A percentile compares a stretch with the other conserved stretches of the same genome.
Conservation (phyloP, 164 flowering plant genomes). For the Aristolochia californica region DNA sequence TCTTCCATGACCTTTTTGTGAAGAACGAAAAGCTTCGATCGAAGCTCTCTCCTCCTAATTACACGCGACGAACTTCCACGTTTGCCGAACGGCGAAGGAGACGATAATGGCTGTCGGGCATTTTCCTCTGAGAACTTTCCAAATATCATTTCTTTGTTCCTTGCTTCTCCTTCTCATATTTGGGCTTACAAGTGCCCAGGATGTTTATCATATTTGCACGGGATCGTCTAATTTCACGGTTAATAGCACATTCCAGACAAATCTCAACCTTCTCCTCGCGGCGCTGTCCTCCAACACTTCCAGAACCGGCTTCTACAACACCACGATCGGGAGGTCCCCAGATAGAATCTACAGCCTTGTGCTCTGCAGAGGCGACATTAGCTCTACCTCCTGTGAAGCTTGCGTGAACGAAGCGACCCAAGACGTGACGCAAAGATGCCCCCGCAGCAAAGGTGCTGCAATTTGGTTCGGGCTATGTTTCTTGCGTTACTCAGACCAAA, state of each 20-base stretch:
- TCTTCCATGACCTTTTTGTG: too few species aligned
- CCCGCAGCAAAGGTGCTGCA: background rate
- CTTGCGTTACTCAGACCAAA: constrained; percentile 4
- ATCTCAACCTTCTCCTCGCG: constrained; percentile 3
- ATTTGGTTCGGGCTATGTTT: constrained; percentile 9
- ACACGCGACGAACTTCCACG: too few species aligned
- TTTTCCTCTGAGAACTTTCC: too few species aligned
- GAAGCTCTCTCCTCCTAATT: too few species aligned
- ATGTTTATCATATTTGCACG: background rate
- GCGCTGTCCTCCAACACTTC: constrained; percentile 5
- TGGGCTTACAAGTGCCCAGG: too few species aligned
- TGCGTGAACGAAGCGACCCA: constrained; percentile 1
- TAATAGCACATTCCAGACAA: constrained; percentile 2
- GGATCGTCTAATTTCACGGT: background rate
- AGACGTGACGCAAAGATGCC: background rate
- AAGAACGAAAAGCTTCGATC: too few species aligned
- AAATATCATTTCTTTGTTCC: too few species aligned
- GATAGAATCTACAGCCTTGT: constrained; percentile 6
- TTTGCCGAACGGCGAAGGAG: too few species aligned
- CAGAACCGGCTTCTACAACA: constrained; percentile 3
- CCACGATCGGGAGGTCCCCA: background rate
- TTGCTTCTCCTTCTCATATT: too few species aligned
- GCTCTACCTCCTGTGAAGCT: background rate
- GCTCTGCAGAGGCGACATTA: constrained; percentile 11
- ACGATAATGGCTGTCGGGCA: too few species aligned